Base-by-base conservation (phyloP, 768 basidiomycete genomes). In the Tephrocybe sp. region DNA sequence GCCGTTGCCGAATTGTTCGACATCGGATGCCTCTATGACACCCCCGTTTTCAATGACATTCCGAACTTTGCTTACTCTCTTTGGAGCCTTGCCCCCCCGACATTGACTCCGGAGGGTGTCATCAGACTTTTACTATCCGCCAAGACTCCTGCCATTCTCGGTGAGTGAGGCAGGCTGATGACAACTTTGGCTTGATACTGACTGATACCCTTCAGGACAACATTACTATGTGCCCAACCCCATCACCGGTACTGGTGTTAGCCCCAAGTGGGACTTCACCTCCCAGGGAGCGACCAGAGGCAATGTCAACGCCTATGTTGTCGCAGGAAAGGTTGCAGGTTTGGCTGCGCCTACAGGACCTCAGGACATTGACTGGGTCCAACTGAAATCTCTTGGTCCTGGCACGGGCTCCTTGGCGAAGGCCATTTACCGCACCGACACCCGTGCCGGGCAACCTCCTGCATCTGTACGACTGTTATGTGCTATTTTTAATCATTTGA, bases 181-280 rank as follows among this genome's bases (percentile, higher is more conserved):
- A 10, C 34, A 15, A n/a, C n/a, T n/a, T n/a, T n/a, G n/a, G n/a
- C n/a, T n/a, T n/a, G n/a, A n/a, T n/a, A n/a, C n/a, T n/a, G n/a
- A n/a, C n/a, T n/a, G n/a, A n/a, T n/a, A n/a, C n/a, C n/a, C n/a
- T 48, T 26, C 56, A 59, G 77, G 77, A 12, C 73, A 80, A 53
- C 83, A 87, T 57, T 85, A 77, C 70, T 88, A 83, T 63, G 69
- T 81, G 30, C 62, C 69, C 0, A 78, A 78, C 62, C 68, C 76
- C 4, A 53, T 68, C 45, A 65, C 71, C 4, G 75, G 73, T 4
- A 62, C 63, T 3, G 77, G 75, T 14, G 28, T 69, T 24, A 67
- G 69, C 49, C 81, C 85, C 1, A 73, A 77, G 56, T 81, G 82
- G 75, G 85, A 85, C 63, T 80, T 81, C 66, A 73, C 76, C 10